phyloP scores from a whole-genome alignment of 192 early-diverging fungal genomes.

The Coemansia asiatica region DNA sequence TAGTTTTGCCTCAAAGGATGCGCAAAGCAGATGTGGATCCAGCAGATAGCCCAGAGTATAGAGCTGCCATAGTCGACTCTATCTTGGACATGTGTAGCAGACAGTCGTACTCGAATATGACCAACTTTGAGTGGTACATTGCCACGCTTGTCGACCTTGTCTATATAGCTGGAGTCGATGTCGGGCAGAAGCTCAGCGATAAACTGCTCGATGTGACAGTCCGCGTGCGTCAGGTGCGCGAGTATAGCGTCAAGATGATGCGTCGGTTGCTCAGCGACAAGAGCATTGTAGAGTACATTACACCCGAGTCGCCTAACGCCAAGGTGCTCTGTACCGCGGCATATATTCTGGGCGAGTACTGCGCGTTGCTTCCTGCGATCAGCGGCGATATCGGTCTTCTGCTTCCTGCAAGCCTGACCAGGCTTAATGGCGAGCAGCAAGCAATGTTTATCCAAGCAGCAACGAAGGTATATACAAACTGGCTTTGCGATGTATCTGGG shows the following conservation, averaged over 20 bases:
- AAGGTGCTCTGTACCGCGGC: conserved; percentile 83
- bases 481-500: conserved; percentile 41
- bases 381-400: conserved; percentile 65
- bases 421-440: conserved; percentile 26
- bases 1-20: conserved; percentile 10
- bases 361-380: conserved; percentile 59
- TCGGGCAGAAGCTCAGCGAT: conserved; percentile 65
- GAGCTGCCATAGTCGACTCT: conserved; percentile 75
- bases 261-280: conserved; percentile 69
- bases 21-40: conserved; percentile 13
- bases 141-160: conserved; percentile 77
- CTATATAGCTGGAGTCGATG: conserved; percentile 72
- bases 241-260: conserved; percentile 75
- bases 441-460: conserved; percentile 45
- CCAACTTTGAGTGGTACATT: conserved; percentile 97
- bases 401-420: conserved; percentile 60
- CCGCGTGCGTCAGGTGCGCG: conserved; percentile 80
- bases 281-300: conserved; percentile 63
- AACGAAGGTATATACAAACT: conserved; percentile 49
- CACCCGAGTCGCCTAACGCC: conserved; percentile 62
- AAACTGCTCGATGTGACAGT: conserved; percentile 89
- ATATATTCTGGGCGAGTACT: conserved; percentile 91
- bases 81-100: conserved; percentile 82
- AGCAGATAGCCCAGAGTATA: conserved; percentile 65
- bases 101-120: conserved; percentile 79